These are phyloP conservation scores for Lepidium aucheri DNA, from an alignment of 345 rosid genomes.

Conservation along the genomic window DNA sequence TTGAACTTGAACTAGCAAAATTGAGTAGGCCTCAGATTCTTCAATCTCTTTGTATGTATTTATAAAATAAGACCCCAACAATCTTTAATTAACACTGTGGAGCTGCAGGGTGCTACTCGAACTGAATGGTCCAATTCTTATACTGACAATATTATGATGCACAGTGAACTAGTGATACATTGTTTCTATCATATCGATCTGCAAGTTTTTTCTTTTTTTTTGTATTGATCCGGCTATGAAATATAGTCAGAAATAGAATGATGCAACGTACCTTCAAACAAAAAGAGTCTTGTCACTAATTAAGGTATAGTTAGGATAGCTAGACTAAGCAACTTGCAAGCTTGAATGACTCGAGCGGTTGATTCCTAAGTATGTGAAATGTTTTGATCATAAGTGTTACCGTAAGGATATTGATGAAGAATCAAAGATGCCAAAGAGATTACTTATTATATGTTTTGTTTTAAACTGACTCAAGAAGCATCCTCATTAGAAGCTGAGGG, in stretches of 20 bases:
- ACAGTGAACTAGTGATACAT: constrained; percentile 10
- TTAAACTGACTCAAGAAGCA: not conserved
- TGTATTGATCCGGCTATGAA: constrained; percentile 8
- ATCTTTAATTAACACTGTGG: constrained; percentile 22
- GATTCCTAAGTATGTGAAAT: no score
- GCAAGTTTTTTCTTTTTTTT: constrained; percentile 1
- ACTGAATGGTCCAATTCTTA: constrained; percentile 12
- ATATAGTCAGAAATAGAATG: not conserved
- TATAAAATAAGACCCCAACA: not conserved
- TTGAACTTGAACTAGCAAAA: constrained; percentile 1
- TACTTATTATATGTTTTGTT: not conserved
- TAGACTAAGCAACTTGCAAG: not conserved
- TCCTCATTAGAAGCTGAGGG: not conserved
- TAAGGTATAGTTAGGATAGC: not conserved
- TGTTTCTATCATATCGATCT: constrained; percentile 13
- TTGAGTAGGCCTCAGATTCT: not conserved
- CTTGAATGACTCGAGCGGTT: not conserved
- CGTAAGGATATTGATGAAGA: not conserved
- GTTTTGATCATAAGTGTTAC: no score
- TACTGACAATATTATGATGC: not conserved
- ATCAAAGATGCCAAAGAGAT: not conserved
- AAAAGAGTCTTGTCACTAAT: not conserved
- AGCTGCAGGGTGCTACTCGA: constrained; percentile 16
- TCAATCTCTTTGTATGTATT: constrained; percentile 9
- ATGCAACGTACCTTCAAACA: not conserved